Base-by-base conservation (phyloP, 2,329 filamentous ascomycete species). In the Hirsutella thompsonii region DNA sequence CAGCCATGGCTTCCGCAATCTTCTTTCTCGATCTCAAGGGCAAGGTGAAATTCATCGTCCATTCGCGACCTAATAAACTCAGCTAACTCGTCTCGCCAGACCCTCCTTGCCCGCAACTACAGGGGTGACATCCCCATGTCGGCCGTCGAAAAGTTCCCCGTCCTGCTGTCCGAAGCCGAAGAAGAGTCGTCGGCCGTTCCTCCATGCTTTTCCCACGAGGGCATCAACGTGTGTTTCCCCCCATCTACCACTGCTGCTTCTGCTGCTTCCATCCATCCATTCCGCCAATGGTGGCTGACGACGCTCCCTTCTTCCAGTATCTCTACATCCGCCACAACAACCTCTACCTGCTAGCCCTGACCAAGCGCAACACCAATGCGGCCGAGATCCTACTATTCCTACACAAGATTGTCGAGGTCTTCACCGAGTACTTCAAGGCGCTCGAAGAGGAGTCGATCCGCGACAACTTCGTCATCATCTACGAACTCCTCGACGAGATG, bases 1-100 rank as follows among this genome's bases (percentile, higher is more conserved):
- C 19, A 35, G 72, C 54, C 60, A 98, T 98, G 92, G 92, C 92
- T 53, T 98, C 92, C 46, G 92, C 92, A 49, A 62, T 98, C 57
- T 98, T 98, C 76, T 98, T 98, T 63, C 82, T 98, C 56, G 92
- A 98, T 65, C 76, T 98, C 52, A 98, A 98, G 87, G 92, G 92
- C 85, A 98, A 98, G 83, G 88, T 93, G n/a, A n/a, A n/a, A n/a
- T n/a, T n/a, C n/a, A 54, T 39, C 50, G 3, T 19, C 20, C 29
- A 16, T 19, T 36, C 35, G 11, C 4, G 6, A 21, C 11, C 2
- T n/a, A n/a, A n/a, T 8, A 21, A 21, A 3, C 13, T 11, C 8
- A 28, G 21, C 52, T 56, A 50, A 55, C 49, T 36, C 51, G 38
- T 10, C 23, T 43, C 39, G 29, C 45, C 61, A 94, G 89, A 96